Percentiles rank a stretch among this genome's conserved stretches.
phyloP scores from a whole-genome alignment of 345 rosid species.

The Rhodamnia argentea region DNA sequence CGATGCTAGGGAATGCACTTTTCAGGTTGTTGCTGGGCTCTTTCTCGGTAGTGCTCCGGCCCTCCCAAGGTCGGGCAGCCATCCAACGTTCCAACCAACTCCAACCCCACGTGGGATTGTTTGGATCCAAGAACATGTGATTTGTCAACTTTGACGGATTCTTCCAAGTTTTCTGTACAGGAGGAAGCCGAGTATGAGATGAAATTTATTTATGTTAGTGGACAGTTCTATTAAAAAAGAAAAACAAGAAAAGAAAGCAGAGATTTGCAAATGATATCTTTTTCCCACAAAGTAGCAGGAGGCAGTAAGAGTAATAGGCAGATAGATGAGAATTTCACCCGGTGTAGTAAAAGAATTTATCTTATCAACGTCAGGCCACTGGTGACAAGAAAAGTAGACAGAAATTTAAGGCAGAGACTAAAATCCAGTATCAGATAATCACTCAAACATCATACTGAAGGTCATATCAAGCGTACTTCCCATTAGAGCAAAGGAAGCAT shows the following conservation, averaged over 20 bases:
- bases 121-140: conserved; percentile 74
- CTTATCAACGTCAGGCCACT: neutral
- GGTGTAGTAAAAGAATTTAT: neutral
- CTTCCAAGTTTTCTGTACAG: conserved; percentile 73
- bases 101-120: conserved; percentile 96
- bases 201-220: neutral
- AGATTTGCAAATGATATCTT: neutral
- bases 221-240: neutral
- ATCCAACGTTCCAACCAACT: conserved; percentile 99
- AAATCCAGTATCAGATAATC: neutral
- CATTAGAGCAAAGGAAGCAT: neutral
- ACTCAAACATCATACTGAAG: neutral
- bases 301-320: neutral
- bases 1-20: conserved; percentile 22
- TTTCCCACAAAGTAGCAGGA: neutral
- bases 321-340: neutral
- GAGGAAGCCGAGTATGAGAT: neutral
- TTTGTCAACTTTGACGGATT: conserved; percentile 46
- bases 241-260: neutral
- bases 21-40: conserved; percentile 44
- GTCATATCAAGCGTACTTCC: neutral
- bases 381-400: neutral
- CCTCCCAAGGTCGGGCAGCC: conserved; percentile 84
- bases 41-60: conserved; percentile 36
- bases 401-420: neutral